phyloP scores from a whole-genome alignment of 1,139 yeast genomes.

The Sugiyamaella pinicola region DNA sequence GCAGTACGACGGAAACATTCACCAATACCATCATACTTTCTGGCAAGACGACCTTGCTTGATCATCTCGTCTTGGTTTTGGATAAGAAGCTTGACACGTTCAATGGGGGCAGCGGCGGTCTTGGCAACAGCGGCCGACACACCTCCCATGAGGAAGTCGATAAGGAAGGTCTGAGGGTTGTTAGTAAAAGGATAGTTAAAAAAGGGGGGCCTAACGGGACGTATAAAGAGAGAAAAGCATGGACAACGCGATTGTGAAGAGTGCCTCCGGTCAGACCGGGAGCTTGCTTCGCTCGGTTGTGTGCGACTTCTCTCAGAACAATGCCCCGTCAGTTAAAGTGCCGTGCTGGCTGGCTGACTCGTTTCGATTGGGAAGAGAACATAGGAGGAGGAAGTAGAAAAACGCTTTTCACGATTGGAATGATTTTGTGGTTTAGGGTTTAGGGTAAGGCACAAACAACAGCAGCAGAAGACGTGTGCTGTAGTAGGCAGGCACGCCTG shows the following conservation, averaged over 20 bases:
- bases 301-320: too few relatives aligned
- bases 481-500: background rate
- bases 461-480: too few relatives aligned
- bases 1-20: slow-evolving; percentile 77
- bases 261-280: too few relatives aligned
- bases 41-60: slow-evolving; percentile 75
- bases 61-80: slow-evolving; percentile 85
- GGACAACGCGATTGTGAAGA: too few relatives aligned
- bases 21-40: slow-evolving; percentile 64
- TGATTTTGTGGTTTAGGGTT: slow-evolving; percentile 2
- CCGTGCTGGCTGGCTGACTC: too few relatives aligned
- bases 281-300: too few relatives aligned
- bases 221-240: background rate
- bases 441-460: background rate
- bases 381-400: background rate
- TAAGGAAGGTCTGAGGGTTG: slow-evolving; percentile 44
- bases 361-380: background rate
- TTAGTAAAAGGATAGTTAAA: slow-evolving; percentile 17
- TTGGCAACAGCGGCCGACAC: slow-evolving; percentile 83
- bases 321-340: too few relatives aligned
- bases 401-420: too few relatives aligned
- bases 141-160: slow-evolving; percentile 78
- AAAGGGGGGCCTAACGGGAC: background rate
- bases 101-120: slow-evolving; percentile 85
- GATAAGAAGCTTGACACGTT: slow-evolving; percentile 77